Evolutionary conservation across 306 rosid genomes (phyloP).

Genomic region (Casuarina glauca): DNA sequence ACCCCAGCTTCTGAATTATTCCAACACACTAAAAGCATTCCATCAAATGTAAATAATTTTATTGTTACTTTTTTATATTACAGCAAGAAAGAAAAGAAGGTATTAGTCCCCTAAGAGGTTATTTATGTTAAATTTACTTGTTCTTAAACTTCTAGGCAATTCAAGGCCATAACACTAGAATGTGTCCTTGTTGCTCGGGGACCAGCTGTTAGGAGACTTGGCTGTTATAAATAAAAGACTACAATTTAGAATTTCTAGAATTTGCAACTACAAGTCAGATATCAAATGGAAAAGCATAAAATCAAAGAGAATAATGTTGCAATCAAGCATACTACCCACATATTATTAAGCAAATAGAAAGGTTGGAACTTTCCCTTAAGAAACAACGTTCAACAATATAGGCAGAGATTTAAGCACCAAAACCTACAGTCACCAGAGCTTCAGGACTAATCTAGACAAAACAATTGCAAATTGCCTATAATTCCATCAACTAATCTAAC

Average conservation of each 20-base stretch:
- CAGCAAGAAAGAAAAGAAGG: neutral
- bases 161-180: neutral
- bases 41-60: too few species aligned
- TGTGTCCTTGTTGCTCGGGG: neutral
- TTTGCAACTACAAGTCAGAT: neutral
- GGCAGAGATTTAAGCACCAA: slow-evolving; percentile 96
- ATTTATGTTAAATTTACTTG: neutral
- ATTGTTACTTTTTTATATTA: too few species aligned
- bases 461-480: slow-evolving; percentile 17
- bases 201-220: slow-evolving; percentile 3
- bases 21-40: neutral
- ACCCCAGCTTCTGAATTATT: too few species aligned
- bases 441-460: slow-evolving; percentile 77
- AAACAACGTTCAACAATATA: slow-evolving; percentile 90
- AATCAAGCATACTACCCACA: neutral
- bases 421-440: slow-evolving; percentile 95
- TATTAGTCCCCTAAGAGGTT: neutral
- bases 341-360: neutral
- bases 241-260: neutral
- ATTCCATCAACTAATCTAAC: neutral
- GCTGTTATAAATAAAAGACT: neutral
- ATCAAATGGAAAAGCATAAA: neutral
- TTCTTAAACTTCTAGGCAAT: neutral
- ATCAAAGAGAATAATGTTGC: neutral
- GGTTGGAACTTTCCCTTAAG: slow-evolving; percentile 62